Evolutionary conservation across 345 rosid genomes (phyloP), one percentile per base, ranked within the genome.

Genomic region (Boechera stricta): DNA sequence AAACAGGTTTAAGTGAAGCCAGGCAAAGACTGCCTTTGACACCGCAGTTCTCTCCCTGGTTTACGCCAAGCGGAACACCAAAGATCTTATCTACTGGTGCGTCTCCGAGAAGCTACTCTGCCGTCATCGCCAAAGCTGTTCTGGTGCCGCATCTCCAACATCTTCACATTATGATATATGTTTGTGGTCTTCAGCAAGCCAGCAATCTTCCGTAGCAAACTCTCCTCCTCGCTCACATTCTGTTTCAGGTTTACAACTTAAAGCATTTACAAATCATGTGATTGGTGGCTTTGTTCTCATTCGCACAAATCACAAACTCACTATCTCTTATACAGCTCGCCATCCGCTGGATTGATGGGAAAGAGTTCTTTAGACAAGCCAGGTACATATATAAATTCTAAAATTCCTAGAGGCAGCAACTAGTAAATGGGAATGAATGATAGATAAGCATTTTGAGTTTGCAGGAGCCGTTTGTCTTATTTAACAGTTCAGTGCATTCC

Each of bases 351-450:
- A 84, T 92, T 74, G 98, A 92, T 86, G 98, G 98, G 56, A 92
- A 94, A 82, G 98, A 94, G 87, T 90, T 94, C 87, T 92, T 94
- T 82, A 89, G 97, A 79, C 98, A 90, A 71, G 98, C 97, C 60
- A 92, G 98, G 97, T 87, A 79, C 8, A 49, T 28, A 53, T 64
- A 56, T 69, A 47, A 62, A 44, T 69, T 44, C 42, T 64, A 5
- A 28, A n/a, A 2, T 15, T 6, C 16, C 15, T 21, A 29, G 12
- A 51, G 39, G 1, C 18, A 72, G 5, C 6, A 36, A 26, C 21
- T 7, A 31, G 71, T 31, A 31, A 38, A 26, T 48, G 33, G 8
- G 62, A 73, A 55, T 54, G 77, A 47, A 42, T 32, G 35, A 61
- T 18, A 48, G 53, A 53, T 54, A 1, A 35, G 18, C 3, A 49